A percentile compares a stretch with the other conserved stretches of the same genome.
Conservation (phyloP, 1,284 basidiomycete species). For the Ceratobasidium sp. region DNA sequence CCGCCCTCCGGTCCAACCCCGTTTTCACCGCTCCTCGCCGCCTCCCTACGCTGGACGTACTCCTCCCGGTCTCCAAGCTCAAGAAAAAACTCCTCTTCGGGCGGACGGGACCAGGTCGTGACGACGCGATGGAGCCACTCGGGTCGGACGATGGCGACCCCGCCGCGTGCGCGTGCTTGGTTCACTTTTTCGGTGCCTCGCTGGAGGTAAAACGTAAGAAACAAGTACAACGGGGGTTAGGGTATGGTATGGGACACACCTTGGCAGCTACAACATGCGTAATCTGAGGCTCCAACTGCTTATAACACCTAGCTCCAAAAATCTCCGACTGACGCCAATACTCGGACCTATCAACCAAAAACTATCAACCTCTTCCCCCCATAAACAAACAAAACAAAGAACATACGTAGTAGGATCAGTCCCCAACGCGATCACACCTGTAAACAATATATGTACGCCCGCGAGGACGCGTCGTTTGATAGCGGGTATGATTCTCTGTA, state of each 20-base stretch:
- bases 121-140: constrained; percentile 38
- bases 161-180: constrained; percentile 38
- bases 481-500: constrained; percentile 82
- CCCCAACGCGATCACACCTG: constrained; percentile 91
- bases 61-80: constrained; percentile 52
- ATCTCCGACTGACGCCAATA: constrained; percentile 89
- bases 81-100: constrained; percentile 49
- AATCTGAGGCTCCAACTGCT: constrained; percentile 73
- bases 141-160: constrained; percentile 46
- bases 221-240: constrained; percentile 65
- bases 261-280: constrained; percentile 95
- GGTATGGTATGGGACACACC: constrained; percentile 59
- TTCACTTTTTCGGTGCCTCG: constrained; percentile 47
- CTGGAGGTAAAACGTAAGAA: constrained; percentile 75
- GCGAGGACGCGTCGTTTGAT: constrained; percentile 82
- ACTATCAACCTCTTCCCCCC: not conserved
- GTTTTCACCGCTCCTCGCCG: constrained; percentile 56
- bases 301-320: constrained; percentile 88
- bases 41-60: constrained; percentile 52
- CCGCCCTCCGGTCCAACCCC: not conserved
- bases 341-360: constrained; percentile 72
- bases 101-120: constrained; percentile 49
- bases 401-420: constrained; percentile 72
- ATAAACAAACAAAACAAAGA: not conserved
- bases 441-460: constrained; percentile 88